Base-by-base conservation (phyloP, 2,329 filamentous ascomycete species). In the Stagonosporopsis tanaceti region DNA sequence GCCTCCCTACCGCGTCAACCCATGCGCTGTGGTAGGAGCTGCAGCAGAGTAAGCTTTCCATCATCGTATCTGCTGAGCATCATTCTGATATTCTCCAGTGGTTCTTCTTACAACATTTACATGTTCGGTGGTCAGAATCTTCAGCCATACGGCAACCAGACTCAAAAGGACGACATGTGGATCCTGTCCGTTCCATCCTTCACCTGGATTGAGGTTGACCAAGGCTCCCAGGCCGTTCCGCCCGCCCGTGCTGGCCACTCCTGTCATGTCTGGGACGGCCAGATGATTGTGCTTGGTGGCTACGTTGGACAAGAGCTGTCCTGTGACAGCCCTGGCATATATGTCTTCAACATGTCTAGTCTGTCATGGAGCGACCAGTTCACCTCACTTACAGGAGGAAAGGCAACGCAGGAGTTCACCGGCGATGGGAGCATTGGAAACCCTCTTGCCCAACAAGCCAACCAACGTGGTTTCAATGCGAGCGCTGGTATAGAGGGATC, bases 221-320 rank as follows among this genome's bases (percentile, higher is more conserved):
- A 80, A 46, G 62, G 25, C 4, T 75, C 77, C 1, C 72, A 85
- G 71, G 61, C 67, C 50, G 50, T 79, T 6, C 71, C 89, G 76
- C 76, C 83, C 7, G 89, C 81, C 3, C 85, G 92, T 51, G 85
- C 87, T 1, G 91, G 91, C 0, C 91, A 94, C 72, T 86, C 87
- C 35, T 95, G 91, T 76, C 86, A 93, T 64, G 85, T 85, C 66
- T 94, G 92, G 77, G 89, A 92, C 15, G 87, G 89, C 56, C 91
- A 94, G 74, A 93, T 96, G 87, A 81, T 95, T 60, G 82, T 89
- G 7, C 80, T 94, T 14, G 92, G 92, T 25, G 92, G 92, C 11
- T 89, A 86, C 62, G 83, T 88, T 7, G 87, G 86, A 2, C 76
- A 80, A 25, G 78, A 86, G 11, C 79, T 86, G 42, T 82, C 78